These are phyloP conservation scores for Ormosia semicastrata DNA, from an alignment of 306 rosid species.

Conservation along the genomic window DNA sequence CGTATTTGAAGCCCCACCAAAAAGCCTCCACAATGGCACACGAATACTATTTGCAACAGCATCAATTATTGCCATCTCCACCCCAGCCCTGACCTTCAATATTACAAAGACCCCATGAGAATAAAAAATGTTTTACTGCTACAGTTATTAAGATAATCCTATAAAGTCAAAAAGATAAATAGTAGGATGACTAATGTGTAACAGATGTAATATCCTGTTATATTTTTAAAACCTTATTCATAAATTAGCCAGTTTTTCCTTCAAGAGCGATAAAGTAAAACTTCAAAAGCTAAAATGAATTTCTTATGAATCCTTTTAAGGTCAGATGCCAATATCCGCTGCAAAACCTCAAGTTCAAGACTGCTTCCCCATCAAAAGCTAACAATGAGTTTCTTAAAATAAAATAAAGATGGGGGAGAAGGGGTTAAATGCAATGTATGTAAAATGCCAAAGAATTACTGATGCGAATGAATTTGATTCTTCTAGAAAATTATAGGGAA, in stretches of 20 bases:
- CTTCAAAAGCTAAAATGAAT: background rate
- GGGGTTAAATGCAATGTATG: background rate
- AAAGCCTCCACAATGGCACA: constrained; percentile 86
- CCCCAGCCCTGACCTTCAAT: constrained; percentile 95
- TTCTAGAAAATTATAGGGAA: background rate
- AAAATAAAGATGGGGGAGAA: background rate
- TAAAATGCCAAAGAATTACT: background rate
- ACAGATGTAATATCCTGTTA: background rate
- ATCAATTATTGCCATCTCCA: constrained; percentile 92
- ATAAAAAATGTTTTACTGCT: background rate
- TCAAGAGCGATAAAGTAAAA: background rate
- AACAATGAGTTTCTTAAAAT: background rate
- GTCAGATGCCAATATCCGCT: background rate
- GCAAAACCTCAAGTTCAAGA: background rate
- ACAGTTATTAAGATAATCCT: background rate
- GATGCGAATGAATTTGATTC: constrained; percentile 3
- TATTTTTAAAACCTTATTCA: background rate
- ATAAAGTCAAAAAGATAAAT: background rate
- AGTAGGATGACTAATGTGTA: background rate
- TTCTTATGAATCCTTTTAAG: background rate
- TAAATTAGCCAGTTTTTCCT: background rate
- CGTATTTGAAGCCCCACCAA: constrained; percentile 85
- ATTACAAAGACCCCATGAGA: constrained; percentile 12
- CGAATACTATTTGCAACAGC: constrained; percentile 82
- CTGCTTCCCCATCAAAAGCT: background rate